Evolutionary conservation across 257 asterid genomes (phyloP).

Genomic region (Anisodus acutangulus): DNA sequence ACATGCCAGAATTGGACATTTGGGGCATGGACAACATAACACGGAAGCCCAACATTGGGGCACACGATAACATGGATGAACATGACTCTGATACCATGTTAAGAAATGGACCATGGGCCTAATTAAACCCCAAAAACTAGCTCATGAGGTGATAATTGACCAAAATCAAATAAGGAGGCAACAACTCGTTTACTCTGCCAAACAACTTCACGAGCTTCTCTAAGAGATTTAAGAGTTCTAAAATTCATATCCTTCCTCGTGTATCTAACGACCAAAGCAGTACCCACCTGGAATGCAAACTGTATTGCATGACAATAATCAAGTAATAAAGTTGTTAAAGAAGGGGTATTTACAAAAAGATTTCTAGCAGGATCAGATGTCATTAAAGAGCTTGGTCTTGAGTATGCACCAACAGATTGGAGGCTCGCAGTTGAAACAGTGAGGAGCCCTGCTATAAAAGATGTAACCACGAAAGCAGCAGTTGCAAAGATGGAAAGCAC

Average conservation of each 20-base stretch:
- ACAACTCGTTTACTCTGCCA: background rate
- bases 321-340: slow-evolving; percentile 30
- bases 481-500: slow-evolving; percentile 69
- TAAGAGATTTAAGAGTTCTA: background rate
- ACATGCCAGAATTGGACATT: background rate
- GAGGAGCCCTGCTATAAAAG: slow-evolving; percentile 69
- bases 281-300: background rate
- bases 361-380: slow-evolving; percentile 73
- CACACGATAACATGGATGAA: background rate
- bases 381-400: slow-evolving; percentile 54
- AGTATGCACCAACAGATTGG: slow-evolving; percentile 69
- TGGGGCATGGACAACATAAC: background rate
- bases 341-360: slow-evolving; percentile 65
- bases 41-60: background rate
- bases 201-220: slow-evolving; percentile 10
- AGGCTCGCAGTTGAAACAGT: slow-evolving; percentile 82
- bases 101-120: background rate
- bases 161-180: background rate
- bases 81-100: background rate
- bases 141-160: background rate
- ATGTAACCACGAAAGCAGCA: slow-evolving; percentile 68
- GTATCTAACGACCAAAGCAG: background rate
- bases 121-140: background rate
- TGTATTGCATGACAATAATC: background rate
- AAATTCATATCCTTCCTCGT: background rate